phyloP scores from a whole-genome alignment of 176 grass and related monocot genomes.

The Cymbopogon citratus region DNA sequence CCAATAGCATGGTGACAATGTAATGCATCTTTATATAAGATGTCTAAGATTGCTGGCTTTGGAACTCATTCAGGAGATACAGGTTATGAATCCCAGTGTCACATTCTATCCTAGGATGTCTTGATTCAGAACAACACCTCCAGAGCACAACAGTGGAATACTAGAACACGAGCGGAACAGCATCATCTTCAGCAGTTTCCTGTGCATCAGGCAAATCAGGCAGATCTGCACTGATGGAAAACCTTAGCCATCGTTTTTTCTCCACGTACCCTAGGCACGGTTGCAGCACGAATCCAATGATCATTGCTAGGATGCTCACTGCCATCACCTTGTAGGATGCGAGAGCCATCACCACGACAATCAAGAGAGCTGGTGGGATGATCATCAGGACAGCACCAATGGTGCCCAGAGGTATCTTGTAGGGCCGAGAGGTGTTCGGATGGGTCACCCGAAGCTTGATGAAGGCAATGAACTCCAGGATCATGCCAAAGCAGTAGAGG shows the following conservation, averaged over 20 bases:
- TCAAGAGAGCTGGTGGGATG: constrained; percentile 57
- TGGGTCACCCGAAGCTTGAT: constrained; percentile 58
- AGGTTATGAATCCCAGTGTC: not conserved
- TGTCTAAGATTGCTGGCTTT: not conserved
- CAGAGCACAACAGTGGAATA: not conserved
- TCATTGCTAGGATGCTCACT: constrained; percentile 48
- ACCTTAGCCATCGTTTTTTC: constrained; percentile 54
- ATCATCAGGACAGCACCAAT: constrained; percentile 62
- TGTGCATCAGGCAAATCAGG: constrained; percentile 38
- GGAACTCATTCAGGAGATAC: not conserved
- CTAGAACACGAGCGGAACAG: constrained; percentile 21
- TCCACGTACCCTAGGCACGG: constrained; percentile 54
- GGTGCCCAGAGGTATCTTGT: constrained; percentile 63
- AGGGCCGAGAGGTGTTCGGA: constrained; percentile 47
- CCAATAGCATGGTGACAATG: not conserved
- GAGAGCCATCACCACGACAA: constrained; percentile 52
- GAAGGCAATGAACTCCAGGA: constrained; percentile 91
- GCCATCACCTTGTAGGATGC: constrained; percentile 58
- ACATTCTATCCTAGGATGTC: not conserved
- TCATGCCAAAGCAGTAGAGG: constrained; percentile 94
- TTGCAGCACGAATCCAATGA: constrained; percentile 53
- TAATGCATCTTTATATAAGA: not conserved
- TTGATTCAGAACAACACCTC: not conserved
- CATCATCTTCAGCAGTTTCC: constrained; percentile 1
- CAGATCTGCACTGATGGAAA: constrained; percentile 57